phyloP scores from a whole-genome alignment of 2,329 filamentous ascomycete genomes.

The Sclerotinia subarctica region DNA sequence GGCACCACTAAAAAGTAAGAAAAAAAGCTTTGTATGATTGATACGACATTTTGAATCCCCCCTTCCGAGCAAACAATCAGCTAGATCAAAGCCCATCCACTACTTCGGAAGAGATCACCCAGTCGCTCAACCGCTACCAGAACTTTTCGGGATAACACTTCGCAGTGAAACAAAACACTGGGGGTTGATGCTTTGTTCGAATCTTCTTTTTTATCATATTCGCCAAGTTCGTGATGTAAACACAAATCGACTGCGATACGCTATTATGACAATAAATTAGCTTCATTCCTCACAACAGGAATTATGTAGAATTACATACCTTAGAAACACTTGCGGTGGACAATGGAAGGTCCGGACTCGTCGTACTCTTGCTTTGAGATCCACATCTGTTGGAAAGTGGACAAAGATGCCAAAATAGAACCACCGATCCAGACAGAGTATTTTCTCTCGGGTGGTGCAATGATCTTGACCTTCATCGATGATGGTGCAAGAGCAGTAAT shows the following conservation, averaged over 20 bases:
- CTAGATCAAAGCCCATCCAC: slow-evolving; percentile 32
- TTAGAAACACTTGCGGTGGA: slow-evolving; percentile 99
- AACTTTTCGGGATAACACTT: slow-evolving; percentile 40
- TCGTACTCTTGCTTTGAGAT: slow-evolving; percentile 99
- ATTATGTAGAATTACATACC: slow-evolving; percentile 46
- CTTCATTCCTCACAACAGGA: neutral
- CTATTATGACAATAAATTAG: slow-evolving; percentile 14
- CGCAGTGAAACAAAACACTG: slow-evolving; percentile 34
- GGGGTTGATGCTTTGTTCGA: slow-evolving; percentile 33
- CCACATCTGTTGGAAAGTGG: slow-evolving; percentile 99
- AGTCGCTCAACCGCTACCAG: slow-evolving; percentile 38
- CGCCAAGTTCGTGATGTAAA: slow-evolving; percentile 38
- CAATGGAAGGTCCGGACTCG: slow-evolving; percentile 98
- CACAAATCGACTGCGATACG: slow-evolving; percentile 33
- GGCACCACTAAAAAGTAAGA: slow-evolving; percentile 25
- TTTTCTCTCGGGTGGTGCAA: slow-evolving; percentile 99
- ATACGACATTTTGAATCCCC: slow-evolving; percentile 35
- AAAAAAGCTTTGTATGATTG: slow-evolving; percentile 37
- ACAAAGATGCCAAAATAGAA: slow-evolving; percentile 98
- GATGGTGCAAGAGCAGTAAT: slow-evolving; percentile 98
- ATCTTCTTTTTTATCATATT: slow-evolving; percentile 37
- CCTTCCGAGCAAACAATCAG: slow-evolving; percentile 37
- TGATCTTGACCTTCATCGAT: slow-evolving; percentile 99
- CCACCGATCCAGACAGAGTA: slow-evolving; percentile 99
- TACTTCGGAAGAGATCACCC: slow-evolving; percentile 35